These are phyloP conservation scores for Pleurostoma richardsiae DNA, from an alignment of 2,329 filamentous ascomycete genomes.

Conservation along the genomic window DNA sequence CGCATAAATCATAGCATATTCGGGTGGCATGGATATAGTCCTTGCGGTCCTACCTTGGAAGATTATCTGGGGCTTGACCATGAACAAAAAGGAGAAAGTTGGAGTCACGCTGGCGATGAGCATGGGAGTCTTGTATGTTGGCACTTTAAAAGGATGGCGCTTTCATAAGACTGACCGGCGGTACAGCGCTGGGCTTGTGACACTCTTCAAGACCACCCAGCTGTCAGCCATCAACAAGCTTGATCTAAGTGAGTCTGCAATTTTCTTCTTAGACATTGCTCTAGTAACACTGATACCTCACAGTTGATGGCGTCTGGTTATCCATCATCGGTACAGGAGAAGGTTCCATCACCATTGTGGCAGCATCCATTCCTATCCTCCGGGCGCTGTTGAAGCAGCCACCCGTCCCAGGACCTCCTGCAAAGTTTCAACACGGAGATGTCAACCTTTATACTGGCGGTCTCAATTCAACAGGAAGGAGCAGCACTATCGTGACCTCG, in stretches of 20 bases:
- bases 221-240: background rate
- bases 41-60: slow-evolving; percentile 34
- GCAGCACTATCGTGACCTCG: background rate
- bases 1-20: slow-evolving; percentile 17
- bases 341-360: slow-evolving; percentile 2
- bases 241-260: background rate
- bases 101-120: slow-evolving; percentile 36
- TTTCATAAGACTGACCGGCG: background rate
- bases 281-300: background rate
- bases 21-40: slow-evolving; percentile 30
- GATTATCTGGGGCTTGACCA: slow-evolving; percentile 31
- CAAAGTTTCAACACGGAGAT: background rate
- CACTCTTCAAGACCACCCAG: background rate
- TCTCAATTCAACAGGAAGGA: background rate
- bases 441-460: background rate
- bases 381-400: background rate
- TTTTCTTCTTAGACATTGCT: background rate
- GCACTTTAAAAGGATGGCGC: background rate
- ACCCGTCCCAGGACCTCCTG: background rate
- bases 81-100: slow-evolving; percentile 32
- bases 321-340: background rate
- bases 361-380: slow-evolving; percentile 1
- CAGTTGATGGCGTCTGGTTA: background rate
- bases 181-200: background rate
- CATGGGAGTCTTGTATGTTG: slow-evolving; percentile 32